A percentile compares a stretch with the other conserved stretches of the same genome.
Conservation (phyloP, 1,139 yeast genomes). For the Hanseniaspora sp. region DNA sequence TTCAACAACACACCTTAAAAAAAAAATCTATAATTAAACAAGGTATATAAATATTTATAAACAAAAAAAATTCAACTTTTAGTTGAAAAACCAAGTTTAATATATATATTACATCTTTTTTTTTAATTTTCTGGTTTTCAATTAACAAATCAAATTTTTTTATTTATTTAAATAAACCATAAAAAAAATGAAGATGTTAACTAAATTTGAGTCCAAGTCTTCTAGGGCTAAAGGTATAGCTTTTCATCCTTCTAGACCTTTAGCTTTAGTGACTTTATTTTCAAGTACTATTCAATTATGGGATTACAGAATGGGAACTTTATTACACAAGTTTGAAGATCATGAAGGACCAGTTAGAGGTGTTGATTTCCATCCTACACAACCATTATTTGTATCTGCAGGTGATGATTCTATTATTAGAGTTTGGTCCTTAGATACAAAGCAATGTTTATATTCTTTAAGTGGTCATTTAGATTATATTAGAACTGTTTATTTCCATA, state of each 20-base stretch:
- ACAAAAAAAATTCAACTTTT: too few species aligned
- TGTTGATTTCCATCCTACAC: constrained; percentile 93
- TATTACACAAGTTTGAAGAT: constrained; percentile 91
- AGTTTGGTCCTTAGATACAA: constrained; percentile 89
- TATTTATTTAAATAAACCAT: neutral
- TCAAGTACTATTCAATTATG: constrained; percentile 93
- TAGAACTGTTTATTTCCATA: constrained; percentile 89
- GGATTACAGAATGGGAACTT: constrained; percentile 99
- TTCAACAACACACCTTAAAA: neutral
- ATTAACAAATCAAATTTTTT: too few species aligned
- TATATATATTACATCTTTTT: neutral
- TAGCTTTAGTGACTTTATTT: constrained; percentile 91
- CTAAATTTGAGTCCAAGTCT: constrained; percentile 96
- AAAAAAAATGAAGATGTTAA: constrained; percentile 74
- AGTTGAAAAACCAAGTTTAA: neutral
- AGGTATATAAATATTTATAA: too few species aligned
- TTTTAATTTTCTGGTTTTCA: too few species aligned
- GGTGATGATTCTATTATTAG: constrained; percentile 94
- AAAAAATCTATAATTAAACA: too few species aligned
- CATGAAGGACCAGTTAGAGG: constrained; percentile 98
- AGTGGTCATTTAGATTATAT: constrained; percentile 92
- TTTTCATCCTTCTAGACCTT: constrained; percentile 86
- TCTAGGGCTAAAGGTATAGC: constrained; percentile 98
- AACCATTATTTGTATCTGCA: constrained; percentile 91
- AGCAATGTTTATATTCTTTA: constrained; percentile 83